Percentiles rank a stretch among this genome's conserved stretches.
Conservation (phyloP, 108 stramenopile genomes). For the Asterionellopsis glacialis region DNA sequence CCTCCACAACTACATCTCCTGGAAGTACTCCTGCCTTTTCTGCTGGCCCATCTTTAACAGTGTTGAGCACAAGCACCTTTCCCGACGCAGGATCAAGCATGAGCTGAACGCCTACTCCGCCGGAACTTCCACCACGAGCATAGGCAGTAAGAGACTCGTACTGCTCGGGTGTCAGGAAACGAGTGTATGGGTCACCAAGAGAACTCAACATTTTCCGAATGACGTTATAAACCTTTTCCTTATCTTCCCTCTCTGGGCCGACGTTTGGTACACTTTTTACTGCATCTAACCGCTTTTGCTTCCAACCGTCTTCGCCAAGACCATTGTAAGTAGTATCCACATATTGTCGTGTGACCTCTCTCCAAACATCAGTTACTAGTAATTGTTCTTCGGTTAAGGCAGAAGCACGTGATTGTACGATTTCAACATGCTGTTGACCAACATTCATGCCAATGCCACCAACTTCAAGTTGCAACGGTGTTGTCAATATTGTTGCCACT, state of each 20-base stretch:
- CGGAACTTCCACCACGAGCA: constrained; percentile 22
- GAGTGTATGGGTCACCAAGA: constrained; percentile 52
- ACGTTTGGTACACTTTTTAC: constrained; percentile 28
- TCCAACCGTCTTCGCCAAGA: constrained; percentile 50
- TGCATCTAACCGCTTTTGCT: constrained; percentile 23
- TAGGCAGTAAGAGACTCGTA: constrained; percentile 39
- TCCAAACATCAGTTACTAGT: constrained; percentile 52
- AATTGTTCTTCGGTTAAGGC: constrained; percentile 45
- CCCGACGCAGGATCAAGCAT: constrained; percentile 26
- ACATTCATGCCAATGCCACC: too few relatives aligned
- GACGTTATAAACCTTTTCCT: constrained; percentile 19
- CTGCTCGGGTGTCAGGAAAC: constrained; percentile 28
- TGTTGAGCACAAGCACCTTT: constrained; percentile 32
- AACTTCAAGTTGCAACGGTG: too few relatives aligned
- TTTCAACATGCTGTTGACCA: background rate
- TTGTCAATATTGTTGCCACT: too few relatives aligned
- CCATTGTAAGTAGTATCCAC: constrained; percentile 49
- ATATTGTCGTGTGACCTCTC: constrained; percentile 40
- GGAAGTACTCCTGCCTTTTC: constrained; percentile 26
- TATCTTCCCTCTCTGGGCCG: constrained; percentile 42
- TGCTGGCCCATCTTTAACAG: constrained; percentile 33
- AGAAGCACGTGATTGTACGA: constrained; percentile 6
- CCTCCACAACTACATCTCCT: constrained; percentile 34
- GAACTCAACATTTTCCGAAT: constrained; percentile 37
- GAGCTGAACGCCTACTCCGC: constrained; percentile 54